Evolutionary conservation across 2,329 filamentous ascomycete species (phyloP).

Genomic region (Conoideocrella luteorostrata): DNA sequence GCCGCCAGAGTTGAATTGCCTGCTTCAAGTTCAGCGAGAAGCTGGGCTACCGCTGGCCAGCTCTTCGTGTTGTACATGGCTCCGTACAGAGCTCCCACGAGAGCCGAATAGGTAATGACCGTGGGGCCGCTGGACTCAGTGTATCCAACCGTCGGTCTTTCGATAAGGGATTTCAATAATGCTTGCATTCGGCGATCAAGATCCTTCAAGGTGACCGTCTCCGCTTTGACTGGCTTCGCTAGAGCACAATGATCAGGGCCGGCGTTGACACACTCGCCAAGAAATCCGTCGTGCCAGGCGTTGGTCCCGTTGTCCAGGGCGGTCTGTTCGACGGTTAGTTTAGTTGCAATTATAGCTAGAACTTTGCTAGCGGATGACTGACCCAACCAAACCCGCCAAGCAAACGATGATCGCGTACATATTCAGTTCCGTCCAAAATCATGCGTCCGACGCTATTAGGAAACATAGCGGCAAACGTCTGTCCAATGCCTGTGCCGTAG

Average conservation of each 20-base stretch:
- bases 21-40: constrained; percentile 36
- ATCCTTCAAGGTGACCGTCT: constrained; percentile 25
- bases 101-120: constrained; percentile 37
- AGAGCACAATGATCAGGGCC: constrained; percentile 40
- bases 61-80: constrained; percentile 35
- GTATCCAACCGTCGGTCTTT: constrained; percentile 33
- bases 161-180: constrained; percentile 30
- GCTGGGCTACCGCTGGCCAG: constrained; percentile 36
- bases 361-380: neutral
- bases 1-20: constrained; percentile 38
- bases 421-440: constrained; percentile 43
- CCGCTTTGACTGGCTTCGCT: constrained; percentile 24
- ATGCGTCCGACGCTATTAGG: constrained; percentile 40
- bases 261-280: constrained; percentile 43
- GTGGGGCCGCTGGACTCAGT: constrained; percentile 32
- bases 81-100: constrained; percentile 33
- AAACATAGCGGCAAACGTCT: constrained; percentile 46
- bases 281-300: constrained; percentile 43
- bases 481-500: constrained; percentile 46
- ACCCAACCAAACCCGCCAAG: constrained; percentile 39
- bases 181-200: constrained; percentile 34
- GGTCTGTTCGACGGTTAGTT: constrained; percentile 16
- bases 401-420: constrained; percentile 37
- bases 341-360: no score
- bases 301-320: constrained; percentile 43